These are phyloP conservation scores for Saksenaea vasiformis DNA, from an alignment of 371 early-diverging fungal species.

Conservation along the genomic window DNA sequence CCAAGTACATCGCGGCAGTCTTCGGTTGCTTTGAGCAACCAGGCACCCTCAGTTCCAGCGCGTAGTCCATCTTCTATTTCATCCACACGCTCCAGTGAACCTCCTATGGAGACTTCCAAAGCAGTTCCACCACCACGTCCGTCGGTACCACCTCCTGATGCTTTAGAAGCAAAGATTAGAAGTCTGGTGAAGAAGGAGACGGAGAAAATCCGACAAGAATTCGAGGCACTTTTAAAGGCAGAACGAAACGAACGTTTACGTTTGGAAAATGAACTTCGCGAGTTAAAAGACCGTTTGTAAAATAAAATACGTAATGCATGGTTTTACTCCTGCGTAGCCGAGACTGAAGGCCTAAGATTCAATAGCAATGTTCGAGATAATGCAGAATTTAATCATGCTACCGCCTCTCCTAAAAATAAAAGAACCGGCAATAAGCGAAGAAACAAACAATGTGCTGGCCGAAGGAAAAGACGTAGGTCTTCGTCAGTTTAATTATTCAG, in stretches of 20 bases:
- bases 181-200: conserved; percentile 40
- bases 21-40: conserved; percentile 31
- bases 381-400: too few species aligned
- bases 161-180: conserved; percentile 42
- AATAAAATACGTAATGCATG: not conserved
- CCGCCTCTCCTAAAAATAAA: too few species aligned
- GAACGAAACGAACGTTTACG: conserved; percentile 46
- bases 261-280: conserved; percentile 41
- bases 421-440: too few species aligned
- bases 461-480: too few species aligned
- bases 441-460: too few species aligned
- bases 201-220: conserved; percentile 45
- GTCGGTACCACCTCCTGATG: conserved; percentile 13
- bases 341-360: too few species aligned
- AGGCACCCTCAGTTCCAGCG: conserved; percentile 4
- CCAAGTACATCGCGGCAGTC: conserved; percentile 29
- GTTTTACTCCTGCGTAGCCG: too few species aligned
- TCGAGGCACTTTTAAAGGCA: conserved; percentile 38
- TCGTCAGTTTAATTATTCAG: too few species aligned
- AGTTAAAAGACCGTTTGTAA: conserved; percentile 24
- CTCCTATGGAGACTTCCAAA: not conserved
- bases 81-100: not conserved
- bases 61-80: not conserved
- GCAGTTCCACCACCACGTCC: conserved; percentile 13
- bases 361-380: too few species aligned